These are phyloP conservation scores for Millerozyma acaciae DNA, from an alignment of 805 yeast species.

Conservation along the genomic window DNA sequence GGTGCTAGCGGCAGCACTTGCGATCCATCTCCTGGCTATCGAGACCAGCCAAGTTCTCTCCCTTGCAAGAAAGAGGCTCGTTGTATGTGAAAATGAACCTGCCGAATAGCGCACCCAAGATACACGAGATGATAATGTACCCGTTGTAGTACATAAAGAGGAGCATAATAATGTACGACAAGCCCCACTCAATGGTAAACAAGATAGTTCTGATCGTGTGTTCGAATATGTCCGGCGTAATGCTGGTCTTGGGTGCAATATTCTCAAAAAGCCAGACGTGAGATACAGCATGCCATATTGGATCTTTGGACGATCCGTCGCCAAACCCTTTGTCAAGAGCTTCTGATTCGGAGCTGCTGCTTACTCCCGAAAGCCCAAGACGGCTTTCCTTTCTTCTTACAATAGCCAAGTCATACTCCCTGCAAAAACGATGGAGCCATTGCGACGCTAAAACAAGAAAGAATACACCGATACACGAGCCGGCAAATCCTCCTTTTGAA, in stretches of 20 bases:
- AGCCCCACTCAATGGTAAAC: conserved; percentile 59
- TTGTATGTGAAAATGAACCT: conserved; percentile 47
- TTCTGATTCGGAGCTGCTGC: too few species aligned
- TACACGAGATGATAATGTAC: conserved; percentile 58
- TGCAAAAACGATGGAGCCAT: conserved; percentile 51
- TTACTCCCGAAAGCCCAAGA: too few species aligned
- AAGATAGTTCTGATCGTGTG: conserved; percentile 48
- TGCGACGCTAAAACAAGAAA: conserved; percentile 54
- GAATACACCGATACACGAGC: conserved; percentile 70
- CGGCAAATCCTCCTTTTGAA: conserved; percentile 61
- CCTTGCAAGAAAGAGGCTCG: conserved; percentile 31
- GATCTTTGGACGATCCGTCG: conserved; percentile 9
- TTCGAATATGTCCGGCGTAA: conserved; percentile 43
- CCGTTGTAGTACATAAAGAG: conserved; percentile 76
- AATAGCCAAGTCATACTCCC: conserved; percentile 46
- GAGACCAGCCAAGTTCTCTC: conserved; percentile 5
- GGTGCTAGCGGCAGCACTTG: conserved; percentile 22
- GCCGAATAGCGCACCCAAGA: conserved; percentile 60
- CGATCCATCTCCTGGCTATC: conserved; percentile 18
- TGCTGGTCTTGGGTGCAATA: conserved; percentile 4
- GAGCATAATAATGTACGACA: conserved; percentile 64
- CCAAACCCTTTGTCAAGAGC: neutral
- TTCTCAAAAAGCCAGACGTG: conserved; percentile 30
- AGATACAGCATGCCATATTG: conserved; percentile 22
- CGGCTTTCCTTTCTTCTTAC: conserved; percentile 1